Base-by-base conservation (phyloP, 257 asterid species). In the Anisodus tanguticus region DNA sequence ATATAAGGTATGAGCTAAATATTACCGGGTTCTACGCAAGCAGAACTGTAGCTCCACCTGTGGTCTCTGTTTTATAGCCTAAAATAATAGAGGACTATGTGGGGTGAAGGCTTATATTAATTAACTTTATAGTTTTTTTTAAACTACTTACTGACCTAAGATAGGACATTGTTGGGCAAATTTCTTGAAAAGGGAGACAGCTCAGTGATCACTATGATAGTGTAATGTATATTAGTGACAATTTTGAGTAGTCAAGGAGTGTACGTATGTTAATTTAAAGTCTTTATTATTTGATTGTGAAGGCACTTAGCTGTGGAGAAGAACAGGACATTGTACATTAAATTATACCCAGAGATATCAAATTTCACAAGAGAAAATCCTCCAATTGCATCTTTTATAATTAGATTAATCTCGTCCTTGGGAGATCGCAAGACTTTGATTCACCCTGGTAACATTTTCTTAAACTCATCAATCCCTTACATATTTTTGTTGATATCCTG, bases 301-400 rank as follows among this genome's bases (percentile, higher is more conserved):
- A 96, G 99, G 99, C 97, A 92, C 86, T 91, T 96, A 84, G 93
- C 93, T 39, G 84, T 94, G 91, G 98, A 96, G 93, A 96, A 94
- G 92, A 96, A 89, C 85, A 89, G 98, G 80, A 84, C 88, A 67
- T 80, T 96, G 90, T 86, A 64, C 45, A 89, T 96, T 67, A 96
- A 92, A 83, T 43, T 96, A 88, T 94, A 87, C 87, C 99, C 99
- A 0, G 99, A 92, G 84, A 84, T 91, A 84, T 93, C 98, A 4
- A 92, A 90, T 85, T 74, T 87, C 45, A 91, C 97, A 2, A 90
- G 94, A 70, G 98, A 94, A 39, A 92, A 88, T 83, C 98, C 98
- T 84, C 98, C 99, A 2, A 80, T 96, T 67, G 97, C 98, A 41
- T 94, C 99, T 9, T 96, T 96, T 78, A 47, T 90, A 17, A 92